Base-by-base conservation (phyloP, 1,139 yeast genomes). In the Scheffersomyces stambukii region DNA sequence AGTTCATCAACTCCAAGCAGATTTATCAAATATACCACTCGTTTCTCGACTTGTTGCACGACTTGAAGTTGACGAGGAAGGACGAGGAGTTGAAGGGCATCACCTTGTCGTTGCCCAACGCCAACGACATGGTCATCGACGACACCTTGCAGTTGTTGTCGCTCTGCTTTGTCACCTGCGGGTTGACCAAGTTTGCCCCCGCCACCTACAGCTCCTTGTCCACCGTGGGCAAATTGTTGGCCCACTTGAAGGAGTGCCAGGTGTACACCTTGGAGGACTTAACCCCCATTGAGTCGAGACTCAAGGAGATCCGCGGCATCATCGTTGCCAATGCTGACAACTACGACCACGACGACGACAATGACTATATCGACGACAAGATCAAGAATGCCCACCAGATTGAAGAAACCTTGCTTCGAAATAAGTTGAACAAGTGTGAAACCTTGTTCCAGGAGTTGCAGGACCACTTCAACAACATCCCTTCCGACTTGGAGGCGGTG, bases 151-250 rank as follows among this genome's bases (percentile, higher is more conserved):
- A 89, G 53, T 63, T 91, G 30, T 61, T 89, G 28, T 81, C 95
- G 9, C 64, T 91, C 32, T 83, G 94, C 40, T 84, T 88, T 53
- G 74, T 89, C 42, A 85, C 97, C 2, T 93, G 93, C 38, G 98
- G 98, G 3, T 67, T 86, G 43, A 82, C 82, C 32, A 81, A 86
- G 43, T 75, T 85, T 24, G 95, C 96, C 1, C 96, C 96, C 2
- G 95, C 96, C 3, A 85, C 95, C 1, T 91, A 83, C 57, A 88
- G 95, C 6, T 83, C 95, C 6, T 63, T 89, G 27, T 71, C 88
- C 25, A 85, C 96, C 0, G 95, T 91, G 8, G 78, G 78, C 56
- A 76, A 91, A 44, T 62, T 91, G 36, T 65, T 91, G 41, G 83
- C 77, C 38, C 97, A 89, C 56, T 64, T 89, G 37, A 73, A 76